Evolutionary conservation across 768 basidiomycete genomes (phyloP), one percentile per base, ranked within the genome.

Genomic region (Mycena rebaudengoi): DNA sequence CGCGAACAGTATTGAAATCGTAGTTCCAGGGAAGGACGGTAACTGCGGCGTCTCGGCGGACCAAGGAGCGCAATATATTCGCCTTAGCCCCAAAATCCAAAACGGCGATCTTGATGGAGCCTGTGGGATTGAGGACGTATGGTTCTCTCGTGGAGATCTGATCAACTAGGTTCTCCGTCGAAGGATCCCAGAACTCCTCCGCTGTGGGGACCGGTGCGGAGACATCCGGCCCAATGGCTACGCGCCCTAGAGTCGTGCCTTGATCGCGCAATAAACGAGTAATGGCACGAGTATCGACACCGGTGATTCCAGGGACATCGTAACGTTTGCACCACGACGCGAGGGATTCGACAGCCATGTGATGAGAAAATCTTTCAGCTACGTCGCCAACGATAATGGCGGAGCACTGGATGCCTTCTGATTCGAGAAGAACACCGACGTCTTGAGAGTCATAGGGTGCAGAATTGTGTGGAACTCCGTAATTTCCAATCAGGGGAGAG

Each of bases 61-160:
- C 90, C 66, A 99, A 89, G 2, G 95, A 88, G 60, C 98, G 94
- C 58, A 95, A 81, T 65, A 99, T 99, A 80, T 99, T 99, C 50
- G 98, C 96, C 78, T 99, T 99, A 62, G 91, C 91, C 62, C 98
- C 98, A 73, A 98, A 99, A 76, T 99, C 98, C 62, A 99, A 88
- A 16, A 99, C 92, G 14, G 96, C 98, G 66, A 99, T 94, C 73
- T 90, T 93, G 70, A 98, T 86, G 66, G 93, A 90, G 25, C 97
- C 97, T 5, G 79, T 80, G 20, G 93, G 88, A 76, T 99, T 99
- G 51, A 99, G 85, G 28, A 87, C 82, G 80, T 96, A 98, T 0
- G 93, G 88, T 52, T 82, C 76, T 62, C 90, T 90, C 37, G 96
- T 97, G 6, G 97, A 99, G 13, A 91, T 90, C 76, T 96, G 93